Percentiles rank a stretch among this genome's conserved stretches.
These are phyloP conservation scores for Amaranthus hypochondriacus DNA, from an alignment of 148 eudicot genomes.

Conservation along the genomic window DNA sequence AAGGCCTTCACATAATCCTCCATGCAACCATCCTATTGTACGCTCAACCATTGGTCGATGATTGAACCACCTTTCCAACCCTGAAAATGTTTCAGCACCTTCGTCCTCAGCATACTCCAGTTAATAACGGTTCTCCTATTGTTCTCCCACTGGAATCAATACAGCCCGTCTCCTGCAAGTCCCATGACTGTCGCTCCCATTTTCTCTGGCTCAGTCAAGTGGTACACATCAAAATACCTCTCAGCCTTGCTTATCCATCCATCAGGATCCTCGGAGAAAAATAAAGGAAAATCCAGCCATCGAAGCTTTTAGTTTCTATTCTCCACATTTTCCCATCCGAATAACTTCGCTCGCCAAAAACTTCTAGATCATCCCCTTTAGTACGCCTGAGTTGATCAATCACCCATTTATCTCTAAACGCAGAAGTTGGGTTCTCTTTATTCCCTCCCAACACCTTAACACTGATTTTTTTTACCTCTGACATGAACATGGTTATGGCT, in stretches of 20 bases:
- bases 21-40: too few relatives aligned
- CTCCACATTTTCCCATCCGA: too few relatives aligned
- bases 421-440: too few relatives aligned
- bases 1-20: neutral
- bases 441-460: too few relatives aligned
- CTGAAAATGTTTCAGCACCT: neutral
- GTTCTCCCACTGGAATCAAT: neutral
- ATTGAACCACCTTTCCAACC: neutral
- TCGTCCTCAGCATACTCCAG: neutral
- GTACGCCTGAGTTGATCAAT: too few relatives aligned
- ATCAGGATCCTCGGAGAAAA: neutral
- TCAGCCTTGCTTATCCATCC: neutral
- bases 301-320: too few relatives aligned
- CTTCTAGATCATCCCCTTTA: too few relatives aligned
- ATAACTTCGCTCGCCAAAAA: too few relatives aligned
- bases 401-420: too few relatives aligned
- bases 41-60: neutral
- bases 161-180: neutral
- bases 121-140: neutral
- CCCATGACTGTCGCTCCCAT: neutral
- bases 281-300: too few relatives aligned
- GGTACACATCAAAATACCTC: neutral
- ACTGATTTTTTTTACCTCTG: too few relatives aligned
- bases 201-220: neutral
- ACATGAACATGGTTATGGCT: too few relatives aligned